Evolutionary conservation across 306 rosid species (phyloP).

Genomic region (Medicago truncatula): DNA sequence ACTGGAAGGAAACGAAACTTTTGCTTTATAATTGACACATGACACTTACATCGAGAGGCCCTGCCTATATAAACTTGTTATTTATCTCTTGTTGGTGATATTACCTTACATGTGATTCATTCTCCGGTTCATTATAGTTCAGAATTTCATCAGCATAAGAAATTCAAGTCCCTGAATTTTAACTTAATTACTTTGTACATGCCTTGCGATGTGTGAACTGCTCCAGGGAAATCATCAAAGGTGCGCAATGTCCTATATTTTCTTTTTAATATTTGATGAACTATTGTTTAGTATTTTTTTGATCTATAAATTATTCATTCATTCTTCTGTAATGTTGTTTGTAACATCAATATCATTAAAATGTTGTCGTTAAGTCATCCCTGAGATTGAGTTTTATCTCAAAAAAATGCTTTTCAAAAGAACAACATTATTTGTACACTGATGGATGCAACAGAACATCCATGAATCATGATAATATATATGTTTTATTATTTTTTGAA

Average conservation of each 20-base stretch:
- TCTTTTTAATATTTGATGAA: not conserved
- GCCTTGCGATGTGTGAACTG: constrained; percentile 49
- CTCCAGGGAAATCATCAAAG: constrained; percentile 82
- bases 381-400: not conserved
- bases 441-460: constrained; percentile 14
- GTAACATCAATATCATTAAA: constrained; percentile 11
- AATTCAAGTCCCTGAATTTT: constrained; percentile 44
- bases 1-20: not conserved
- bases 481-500: too few species aligned
- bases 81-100: constrained; percentile 21
- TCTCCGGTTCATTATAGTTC: constrained; percentile 20
- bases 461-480: constrained; percentile 28
- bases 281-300: constrained; percentile 8
- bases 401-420: not conserved
- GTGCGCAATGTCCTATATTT: constrained; percentile 52
- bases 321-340: not conserved
- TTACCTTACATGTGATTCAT: constrained; percentile 31
- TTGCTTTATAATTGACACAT: not conserved
- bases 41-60: not conserved
- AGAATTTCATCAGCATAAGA: constrained; percentile 39
- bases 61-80: constrained; percentile 13
- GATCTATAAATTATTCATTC: not conserved
- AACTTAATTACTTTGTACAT: constrained; percentile 53
- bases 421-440: not conserved
- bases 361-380: constrained; percentile 11